These are phyloP conservation scores for Xylariaceae sp. DNA, from an alignment of 2,329 filamentous ascomycete genomes.

Conservation along the genomic window DNA sequence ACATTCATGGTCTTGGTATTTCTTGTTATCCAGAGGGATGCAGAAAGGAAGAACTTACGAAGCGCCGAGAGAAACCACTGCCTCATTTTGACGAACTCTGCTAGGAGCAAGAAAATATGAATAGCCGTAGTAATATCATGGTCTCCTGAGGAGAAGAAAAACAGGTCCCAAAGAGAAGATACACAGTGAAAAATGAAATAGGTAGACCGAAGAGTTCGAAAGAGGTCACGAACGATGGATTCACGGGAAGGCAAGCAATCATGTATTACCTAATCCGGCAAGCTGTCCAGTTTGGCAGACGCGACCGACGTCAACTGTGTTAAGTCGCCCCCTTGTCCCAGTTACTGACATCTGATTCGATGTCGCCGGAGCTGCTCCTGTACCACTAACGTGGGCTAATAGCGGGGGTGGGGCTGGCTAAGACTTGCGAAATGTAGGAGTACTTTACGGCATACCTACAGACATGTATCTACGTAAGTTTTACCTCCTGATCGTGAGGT, in stretches of 20 bases:
- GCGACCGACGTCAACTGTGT: constrained; percentile 21
- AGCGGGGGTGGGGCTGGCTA: neutral
- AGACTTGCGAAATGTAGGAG: too few species aligned
- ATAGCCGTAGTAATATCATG: constrained; percentile 29
- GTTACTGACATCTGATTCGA: neutral
- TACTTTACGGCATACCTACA: too few species aligned
- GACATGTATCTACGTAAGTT: too few species aligned
- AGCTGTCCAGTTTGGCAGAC: constrained; percentile 31
- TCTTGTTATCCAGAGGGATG: neutral
- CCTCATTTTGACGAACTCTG: constrained; percentile 30
- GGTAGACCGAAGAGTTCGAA: too few species aligned
- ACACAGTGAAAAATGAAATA: neutral
- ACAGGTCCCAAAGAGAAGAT: constrained; percentile 5
- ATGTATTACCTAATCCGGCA: constrained; percentile 3
- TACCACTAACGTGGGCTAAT: constrained; percentile 1
- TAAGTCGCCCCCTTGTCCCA: neutral
- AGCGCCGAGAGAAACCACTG: constrained; percentile 30
- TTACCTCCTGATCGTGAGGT: too few species aligned
- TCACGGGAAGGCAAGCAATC: too few species aligned
- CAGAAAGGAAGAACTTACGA: constrained; percentile 25
- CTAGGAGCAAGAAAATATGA: constrained; percentile 29
- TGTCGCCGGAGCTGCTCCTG: neutral
- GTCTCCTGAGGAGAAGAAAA: constrained; percentile 22
- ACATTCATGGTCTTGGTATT: neutral
- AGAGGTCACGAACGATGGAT: too few species aligned